Evolutionary conservation across 306 rosid species (phyloP), one percentile per base, ranked within the genome.

Genomic region (Prunus salicina): DNA sequence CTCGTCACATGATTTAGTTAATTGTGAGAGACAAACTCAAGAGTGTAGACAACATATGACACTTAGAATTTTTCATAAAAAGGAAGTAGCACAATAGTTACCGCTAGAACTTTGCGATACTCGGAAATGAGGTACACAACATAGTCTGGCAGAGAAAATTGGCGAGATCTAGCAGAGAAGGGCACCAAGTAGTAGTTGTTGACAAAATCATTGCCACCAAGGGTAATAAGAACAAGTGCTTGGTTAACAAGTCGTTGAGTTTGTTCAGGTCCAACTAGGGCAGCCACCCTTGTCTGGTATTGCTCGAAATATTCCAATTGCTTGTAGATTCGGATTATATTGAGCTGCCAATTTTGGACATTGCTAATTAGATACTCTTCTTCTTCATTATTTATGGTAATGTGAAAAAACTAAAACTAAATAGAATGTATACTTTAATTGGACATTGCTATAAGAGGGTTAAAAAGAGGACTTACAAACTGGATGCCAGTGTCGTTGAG

Each of bases 151-250:
- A 92, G 97, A 70, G 97, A 62, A 65, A 72, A 92, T 32, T 92
- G 96, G 43, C 96, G 97, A 74, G 97, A 93, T 85, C 98, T 89
- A 20, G 90, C 90, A 1, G 96, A 93, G 82, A 46, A 90, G 3
- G 96, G 98, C 3, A 93, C 86, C 79, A 91, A 79, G 72, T 91
- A 93, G 78, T 89, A 93, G 67, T 93, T 93, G 89, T 93, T 93
- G 28, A 93, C 98, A 72, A 93, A 93, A 73, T 93, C 98, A 41
- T 93, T 93, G 53, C 98, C 98, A 5, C 98, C 98, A 11, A 91
- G 89, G 25, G 96, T 93, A 64, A 93, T 86, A 71, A 93, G 93
- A 12, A 81, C 73, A 0, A 93, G 86, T 38, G 91, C 93, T 57
- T 76, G 57, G 71, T 87, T 89, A 14, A 93, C 96, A 18, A 87